phyloP scores from a whole-genome alignment of 768 basidiomycete species.

The Boletellus sp. region DNA sequence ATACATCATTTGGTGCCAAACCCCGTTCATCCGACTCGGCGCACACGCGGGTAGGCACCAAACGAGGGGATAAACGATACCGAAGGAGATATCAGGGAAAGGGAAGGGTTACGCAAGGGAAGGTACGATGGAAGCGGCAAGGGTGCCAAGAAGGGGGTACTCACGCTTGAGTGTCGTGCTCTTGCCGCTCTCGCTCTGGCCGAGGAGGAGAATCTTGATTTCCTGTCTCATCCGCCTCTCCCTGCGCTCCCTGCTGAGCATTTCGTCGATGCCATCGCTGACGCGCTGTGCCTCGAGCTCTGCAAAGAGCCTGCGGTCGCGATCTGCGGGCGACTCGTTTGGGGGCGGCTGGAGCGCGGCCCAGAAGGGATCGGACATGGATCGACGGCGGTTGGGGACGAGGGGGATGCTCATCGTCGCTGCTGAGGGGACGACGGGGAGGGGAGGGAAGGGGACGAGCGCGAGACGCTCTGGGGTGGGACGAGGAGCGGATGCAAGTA shows the following conservation, averaged over 20 bases:
- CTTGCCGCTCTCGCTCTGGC: constrained; percentile 89
- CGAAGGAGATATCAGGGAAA: background rate
- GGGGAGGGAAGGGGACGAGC: constrained; percentile 2
- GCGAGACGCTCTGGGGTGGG: constrained; percentile 20
- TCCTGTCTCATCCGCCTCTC: constrained; percentile 60
- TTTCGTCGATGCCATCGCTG: constrained; percentile 76
- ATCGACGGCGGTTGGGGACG: constrained; percentile 39
- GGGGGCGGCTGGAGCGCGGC: constrained; percentile 65
- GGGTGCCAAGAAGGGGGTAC: constrained; percentile 30
- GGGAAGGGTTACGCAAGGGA: background rate
- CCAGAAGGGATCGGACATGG: constrained; percentile 67
- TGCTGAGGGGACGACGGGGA: constrained; percentile 3
- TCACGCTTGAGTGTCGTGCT: constrained; percentile 86
- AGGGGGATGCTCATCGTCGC: constrained; percentile 26
- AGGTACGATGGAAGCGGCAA: constrained; percentile 4
- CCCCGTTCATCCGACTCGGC: background rate
- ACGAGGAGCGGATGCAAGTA: constrained; percentile 14
- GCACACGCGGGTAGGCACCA: background rate
- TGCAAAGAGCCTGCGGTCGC: constrained; percentile 58
- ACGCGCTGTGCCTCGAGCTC: constrained; percentile 71
- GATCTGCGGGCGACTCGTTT: constrained; percentile 66
- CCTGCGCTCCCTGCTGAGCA: constrained; percentile 62
- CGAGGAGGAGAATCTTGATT: constrained; percentile 75
- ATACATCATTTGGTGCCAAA: background rate
- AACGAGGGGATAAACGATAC: background rate